phyloP scores from a whole-genome alignment of 345 rosid species.

The Eucalyptus rudis region DNA sequence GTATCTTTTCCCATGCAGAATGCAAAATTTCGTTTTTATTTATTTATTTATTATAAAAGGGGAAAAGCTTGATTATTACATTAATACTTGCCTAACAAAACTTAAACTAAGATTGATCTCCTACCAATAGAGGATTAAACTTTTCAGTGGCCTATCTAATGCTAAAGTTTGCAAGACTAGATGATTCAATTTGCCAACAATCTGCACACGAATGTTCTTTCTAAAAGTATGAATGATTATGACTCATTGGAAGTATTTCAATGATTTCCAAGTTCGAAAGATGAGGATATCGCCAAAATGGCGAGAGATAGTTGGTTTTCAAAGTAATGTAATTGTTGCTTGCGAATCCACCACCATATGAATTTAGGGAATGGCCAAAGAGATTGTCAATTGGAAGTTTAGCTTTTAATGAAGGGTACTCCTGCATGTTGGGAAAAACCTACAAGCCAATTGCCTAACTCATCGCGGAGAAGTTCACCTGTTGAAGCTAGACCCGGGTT shows the following conservation, averaged over 20 bases:
- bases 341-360: background rate
- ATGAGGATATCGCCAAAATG: too few relatives aligned
- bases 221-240: background rate
- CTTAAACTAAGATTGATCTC: background rate
- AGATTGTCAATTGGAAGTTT: background rate
- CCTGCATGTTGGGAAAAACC: background rate
- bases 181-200: background rate
- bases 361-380: background rate
- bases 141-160: background rate
- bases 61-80: background rate
- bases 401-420: background rate
- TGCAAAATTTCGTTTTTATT: background rate
- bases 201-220: background rate
- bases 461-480: background rate
- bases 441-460: background rate
- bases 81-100: background rate
- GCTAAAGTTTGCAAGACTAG: background rate
- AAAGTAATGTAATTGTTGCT: background rate
- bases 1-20: background rate
- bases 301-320: background rate
- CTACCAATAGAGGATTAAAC: background rate
- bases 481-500: background rate
- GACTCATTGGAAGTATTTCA: background rate
- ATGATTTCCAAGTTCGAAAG: too few relatives aligned
- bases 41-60: background rate